Base-by-base conservation (phyloP, 1,284 basidiomycete genomes). In the Sporisorium sorghi region DNA sequence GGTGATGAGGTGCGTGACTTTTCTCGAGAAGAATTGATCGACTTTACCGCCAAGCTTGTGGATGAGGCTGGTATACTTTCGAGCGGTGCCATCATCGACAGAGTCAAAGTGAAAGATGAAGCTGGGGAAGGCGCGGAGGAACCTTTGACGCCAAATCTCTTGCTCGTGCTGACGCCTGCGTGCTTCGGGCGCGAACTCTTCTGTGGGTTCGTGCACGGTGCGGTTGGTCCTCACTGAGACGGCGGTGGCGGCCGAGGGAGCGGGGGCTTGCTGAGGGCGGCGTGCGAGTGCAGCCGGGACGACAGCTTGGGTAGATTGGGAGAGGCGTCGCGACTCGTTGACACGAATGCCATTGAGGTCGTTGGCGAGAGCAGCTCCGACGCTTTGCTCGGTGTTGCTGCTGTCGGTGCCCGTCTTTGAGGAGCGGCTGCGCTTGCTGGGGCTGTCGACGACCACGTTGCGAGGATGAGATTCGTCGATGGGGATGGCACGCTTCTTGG, bases 81-180 rank as follows among this genome's bases (percentile, higher is more conserved):
- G 55, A 21, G 53, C 75, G 3, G 59, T 76, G 33, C 54, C 40
- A 15, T 67, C 64, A 35, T 83, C 82, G 46, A 83, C 69, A 23
- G 70, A 69, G 53, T 84, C 83, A 26, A 84, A 77, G 48, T 84
- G 80, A 37, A 84, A 83, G 58, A 77, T 73, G 52, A 84, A 82
- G 55, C 59, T 73, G 24, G 82, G 80, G 33, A 84, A 84, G 10
- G 76, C 82, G 3, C 70, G 69, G 17, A 58, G 42, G 28, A 73
- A 83, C 54, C 74, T 79, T 21, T 73, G 66, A 19, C 78, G 64
- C 81, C 76, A 78, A 30, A 72, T 77, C 54, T 76, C 66, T 14
- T 66, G 61, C 51, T 76, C 68, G 47, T 52, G 67, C 33, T 71
- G 63, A 21, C 61, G 66, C 35, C 79, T 58, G 14, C 69, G 64